Evolutionary conservation across 2,329 filamentous ascomycete genomes (phyloP).

Genomic region (Monosporascus sp.): DNA sequence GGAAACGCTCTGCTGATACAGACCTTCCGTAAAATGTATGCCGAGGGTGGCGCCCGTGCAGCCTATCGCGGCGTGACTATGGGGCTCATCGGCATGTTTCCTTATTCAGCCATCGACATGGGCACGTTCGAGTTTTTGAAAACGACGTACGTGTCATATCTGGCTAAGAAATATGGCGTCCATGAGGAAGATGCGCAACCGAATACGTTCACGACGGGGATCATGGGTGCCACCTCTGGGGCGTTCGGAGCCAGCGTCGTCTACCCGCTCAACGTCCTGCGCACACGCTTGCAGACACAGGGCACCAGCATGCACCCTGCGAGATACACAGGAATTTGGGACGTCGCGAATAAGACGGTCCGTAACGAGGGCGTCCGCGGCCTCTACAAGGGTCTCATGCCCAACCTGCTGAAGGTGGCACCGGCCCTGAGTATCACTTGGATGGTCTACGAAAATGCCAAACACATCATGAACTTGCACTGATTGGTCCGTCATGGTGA

Average conservation of each 20-base stretch:
- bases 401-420: constrained; percentile 92
- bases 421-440: constrained; percentile 94
- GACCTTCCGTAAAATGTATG: constrained; percentile 84
- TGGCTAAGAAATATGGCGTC: constrained; percentile 63
- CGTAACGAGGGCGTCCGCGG: constrained; percentile 78
- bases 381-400: constrained; percentile 90
- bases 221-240: constrained; percentile 86
- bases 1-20: constrained; percentile 78
- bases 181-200: constrained; percentile 81
- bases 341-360: constrained; percentile 81
- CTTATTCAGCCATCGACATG: constrained; percentile 94
- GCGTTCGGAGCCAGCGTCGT: constrained; percentile 91
- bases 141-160: constrained; percentile 62
- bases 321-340: constrained; percentile 86
- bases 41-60: constrained; percentile 64
- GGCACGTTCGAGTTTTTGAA: constrained; percentile 94
- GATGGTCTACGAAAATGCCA: constrained; percentile 88
- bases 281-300: constrained; percentile 89
- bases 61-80: constrained; percentile 93
- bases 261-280: constrained; percentile 89
- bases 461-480: constrained; percentile 60
- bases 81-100: constrained; percentile 94
- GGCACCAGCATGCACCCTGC: constrained; percentile 87
- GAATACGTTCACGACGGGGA: constrained; percentile 77
- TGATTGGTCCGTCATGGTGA: constrained; percentile 16